Evolutionary conservation across 2,329 filamentous ascomycete genomes (phyloP).

Genomic region (Scedosporium aurantiacum): DNA sequence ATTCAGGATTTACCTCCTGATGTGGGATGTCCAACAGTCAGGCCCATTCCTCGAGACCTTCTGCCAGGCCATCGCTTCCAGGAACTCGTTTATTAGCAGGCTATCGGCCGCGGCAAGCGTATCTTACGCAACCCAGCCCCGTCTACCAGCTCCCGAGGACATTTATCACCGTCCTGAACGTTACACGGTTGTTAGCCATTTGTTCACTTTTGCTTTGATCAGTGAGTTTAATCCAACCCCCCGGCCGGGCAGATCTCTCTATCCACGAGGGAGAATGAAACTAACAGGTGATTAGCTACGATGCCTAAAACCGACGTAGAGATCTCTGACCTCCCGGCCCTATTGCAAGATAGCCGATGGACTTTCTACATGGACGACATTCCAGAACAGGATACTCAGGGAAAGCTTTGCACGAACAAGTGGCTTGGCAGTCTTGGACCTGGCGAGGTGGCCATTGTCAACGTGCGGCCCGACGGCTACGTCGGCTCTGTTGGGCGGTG

Average conservation of each 20-base stretch:
- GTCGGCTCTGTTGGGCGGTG: slow-evolving; percentile 51
- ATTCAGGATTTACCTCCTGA: slow-evolving; percentile 64
- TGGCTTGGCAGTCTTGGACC: slow-evolving; percentile 52
- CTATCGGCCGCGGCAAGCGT: slow-evolving; percentile 46
- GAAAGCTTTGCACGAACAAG: slow-evolving; percentile 50
- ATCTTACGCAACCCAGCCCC: slow-evolving; percentile 51
- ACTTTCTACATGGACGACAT: slow-evolving; percentile 62
- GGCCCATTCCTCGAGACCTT: slow-evolving; percentile 49
- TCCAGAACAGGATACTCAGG: slow-evolving; percentile 41
- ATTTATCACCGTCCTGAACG: slow-evolving; percentile 56
- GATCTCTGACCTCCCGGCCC: slow-evolving; percentile 49
- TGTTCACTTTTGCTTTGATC: slow-evolving; percentile 60
- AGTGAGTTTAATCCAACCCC: slow-evolving; percentile 32
- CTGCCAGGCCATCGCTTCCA: slow-evolving; percentile 40
- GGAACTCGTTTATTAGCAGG: slow-evolving; percentile 45
- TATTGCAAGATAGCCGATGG: slow-evolving; percentile 56
- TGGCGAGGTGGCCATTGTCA: slow-evolving; percentile 51
- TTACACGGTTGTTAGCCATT: slow-evolving; percentile 55
- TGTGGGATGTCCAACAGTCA: slow-evolving; percentile 46
- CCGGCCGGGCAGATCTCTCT: background rate
- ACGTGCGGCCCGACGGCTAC: slow-evolving; percentile 64
- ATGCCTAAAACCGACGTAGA: slow-evolving; percentile 54
- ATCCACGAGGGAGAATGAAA: background rate
- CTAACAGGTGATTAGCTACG: slow-evolving; percentile 28
- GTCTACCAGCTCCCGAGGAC: slow-evolving; percentile 47